Evolutionary conservation across 2,329 filamentous ascomycete genomes (phyloP).

Genomic region (Penicillium sp.): DNA sequence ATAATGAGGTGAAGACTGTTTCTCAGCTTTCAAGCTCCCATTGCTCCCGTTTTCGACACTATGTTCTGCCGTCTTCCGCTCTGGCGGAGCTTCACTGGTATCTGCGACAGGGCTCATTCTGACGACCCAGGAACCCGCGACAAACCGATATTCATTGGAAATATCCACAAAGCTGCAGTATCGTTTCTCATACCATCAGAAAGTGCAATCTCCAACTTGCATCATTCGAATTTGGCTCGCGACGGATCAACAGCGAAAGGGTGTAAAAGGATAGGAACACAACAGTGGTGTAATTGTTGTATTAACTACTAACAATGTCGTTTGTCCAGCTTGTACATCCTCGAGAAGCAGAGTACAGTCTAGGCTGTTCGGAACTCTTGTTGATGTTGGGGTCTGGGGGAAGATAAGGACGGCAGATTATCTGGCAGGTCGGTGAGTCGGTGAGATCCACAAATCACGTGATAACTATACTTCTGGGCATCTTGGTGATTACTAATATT

Average conservation of each 20-base stretch:
- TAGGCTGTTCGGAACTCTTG: neutral
- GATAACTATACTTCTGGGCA: too few species aligned
- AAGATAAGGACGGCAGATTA: constrained; percentile 11
- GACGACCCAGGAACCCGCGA: neutral
- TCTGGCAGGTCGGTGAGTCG: constrained; percentile 10
- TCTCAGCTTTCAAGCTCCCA: neutral
- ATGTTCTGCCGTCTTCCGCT: constrained; percentile 7
- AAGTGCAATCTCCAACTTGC: neutral
- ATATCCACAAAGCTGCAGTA: neutral
- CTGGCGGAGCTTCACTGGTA: neutral
- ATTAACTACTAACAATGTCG: neutral
- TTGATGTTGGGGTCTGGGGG: constrained; percentile 4
- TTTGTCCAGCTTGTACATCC: neutral
- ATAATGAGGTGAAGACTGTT: neutral
- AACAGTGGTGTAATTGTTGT: neutral
- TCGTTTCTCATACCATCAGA: neutral
- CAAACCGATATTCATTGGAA: neutral
- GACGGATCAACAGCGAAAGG: neutral
- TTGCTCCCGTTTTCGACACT: neutral
- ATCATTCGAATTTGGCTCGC: neutral
- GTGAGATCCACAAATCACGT: too few species aligned
- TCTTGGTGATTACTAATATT: too few species aligned
- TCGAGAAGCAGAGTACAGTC: neutral
- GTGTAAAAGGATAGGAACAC: neutral
- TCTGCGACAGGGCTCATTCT: constrained; percentile 8